Evolutionary conservation across 2,329 filamentous ascomycete genomes (phyloP).

Genomic region (Calonectria pseudoreteaudii): DNA sequence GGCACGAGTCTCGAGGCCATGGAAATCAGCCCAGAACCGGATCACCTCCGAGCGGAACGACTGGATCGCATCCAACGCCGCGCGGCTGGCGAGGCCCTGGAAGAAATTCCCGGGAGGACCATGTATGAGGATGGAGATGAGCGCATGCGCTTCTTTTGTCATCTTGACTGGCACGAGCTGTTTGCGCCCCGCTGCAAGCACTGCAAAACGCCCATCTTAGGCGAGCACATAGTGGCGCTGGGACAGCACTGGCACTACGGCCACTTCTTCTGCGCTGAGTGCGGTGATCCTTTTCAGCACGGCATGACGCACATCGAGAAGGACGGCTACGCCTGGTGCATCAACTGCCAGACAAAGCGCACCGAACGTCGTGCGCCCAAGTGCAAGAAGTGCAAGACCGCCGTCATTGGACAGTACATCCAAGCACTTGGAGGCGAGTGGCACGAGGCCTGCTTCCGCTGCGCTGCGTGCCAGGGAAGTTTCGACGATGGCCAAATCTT

Average conservation of each 20-base stretch:
- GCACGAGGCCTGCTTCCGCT: slow-evolving; percentile 93
- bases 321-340: slow-evolving; percentile 97
- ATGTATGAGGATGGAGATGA: slow-evolving; percentile 79
- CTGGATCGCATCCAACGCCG: slow-evolving; percentile 78
- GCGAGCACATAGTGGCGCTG: slow-evolving; percentile 92
- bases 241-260: slow-evolving; percentile 97
- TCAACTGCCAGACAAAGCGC: slow-evolving; percentile 90
- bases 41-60: slow-evolving; percentile 75
- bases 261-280: slow-evolving; percentile 99
- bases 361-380: slow-evolving; percentile 90
- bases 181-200: slow-evolving; percentile 95
- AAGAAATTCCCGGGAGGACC: slow-evolving; percentile 72
- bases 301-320: slow-evolving; percentile 85
- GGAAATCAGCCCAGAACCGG: slow-evolving; percentile 94
- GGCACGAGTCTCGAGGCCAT: slow-evolving; percentile 91
- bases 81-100: slow-evolving; percentile 66
- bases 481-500: slow-evolving; percentile 77
- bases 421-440: slow-evolving; percentile 91
- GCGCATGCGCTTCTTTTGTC: slow-evolving; percentile 89
- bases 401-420: slow-evolving; percentile 91
- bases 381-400: slow-evolving; percentile 85
- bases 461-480: slow-evolving; percentile 69
- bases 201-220: slow-evolving; percentile 96
- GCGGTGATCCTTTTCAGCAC: slow-evolving; percentile 90
- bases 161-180: slow-evolving; percentile 97